Evolutionary conservation across 2,329 filamentous ascomycete species (phyloP), one percentile per base, ranked within the genome.

Genomic region (Helminthosporium solani): DNA sequence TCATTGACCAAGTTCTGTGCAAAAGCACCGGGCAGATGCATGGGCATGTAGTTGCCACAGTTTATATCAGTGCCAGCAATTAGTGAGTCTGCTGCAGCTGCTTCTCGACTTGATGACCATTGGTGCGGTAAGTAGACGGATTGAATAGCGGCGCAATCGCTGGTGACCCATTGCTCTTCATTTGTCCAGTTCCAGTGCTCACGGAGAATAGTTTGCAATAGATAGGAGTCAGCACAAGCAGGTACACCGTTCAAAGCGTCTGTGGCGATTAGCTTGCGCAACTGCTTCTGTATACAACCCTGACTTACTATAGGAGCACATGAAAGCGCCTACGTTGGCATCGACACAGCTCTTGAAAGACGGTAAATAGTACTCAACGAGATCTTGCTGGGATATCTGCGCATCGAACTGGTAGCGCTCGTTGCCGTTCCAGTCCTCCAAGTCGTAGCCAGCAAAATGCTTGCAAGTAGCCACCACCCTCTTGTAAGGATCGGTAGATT

Each of bases 281-380:
- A 31, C 83, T 82, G 53, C 85, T 87, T 58, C 87, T 85, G 11
- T 77, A 80, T 0, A 81, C 82, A 23, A 88, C 6, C 9, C 75
- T 61, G 78, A 85, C 50, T 85, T 84, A 52, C 84, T 72, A 27
- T 82, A 83, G 14, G 73, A 35, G 78, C 81, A 63, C 84, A 86
- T 61, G 76, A 75, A 70, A 2, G 58, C 57, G 4, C 72, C 73
- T 16, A 74, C 73, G 31, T 74, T 72, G 1, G 70, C 68, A 47
- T 75, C 73, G 1, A 72, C 72, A 42, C 73, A 75, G 23, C 59
- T 76, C 57, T 84, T 73, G 69, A 88, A 88, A 0, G 83, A 78
- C 1, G 81, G 83, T 33, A 85, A 74, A 58, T 85, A 87, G 67
- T 87, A 88, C 56, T 87, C 84, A 0, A 78, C 75, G 3, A 88